phyloP scores from a whole-genome alignment of 352 stramenopile genomes.

The Phytophthora syringae region DNA sequence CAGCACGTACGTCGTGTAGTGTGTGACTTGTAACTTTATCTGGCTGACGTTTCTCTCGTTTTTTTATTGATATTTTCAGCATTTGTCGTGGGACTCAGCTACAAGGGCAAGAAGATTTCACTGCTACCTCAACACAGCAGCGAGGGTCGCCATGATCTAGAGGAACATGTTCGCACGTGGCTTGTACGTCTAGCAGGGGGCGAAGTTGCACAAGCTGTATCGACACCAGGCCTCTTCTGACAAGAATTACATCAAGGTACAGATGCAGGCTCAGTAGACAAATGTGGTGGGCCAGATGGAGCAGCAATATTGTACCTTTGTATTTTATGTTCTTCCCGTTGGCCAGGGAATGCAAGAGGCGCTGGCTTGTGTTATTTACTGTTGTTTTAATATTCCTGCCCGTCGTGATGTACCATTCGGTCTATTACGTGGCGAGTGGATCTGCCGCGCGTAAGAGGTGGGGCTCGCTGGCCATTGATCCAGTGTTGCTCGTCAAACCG shows the following conservation, averaged over 20 bases:
- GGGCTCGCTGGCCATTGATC: slow-evolving; percentile 11
- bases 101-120: slow-evolving; percentile 73
- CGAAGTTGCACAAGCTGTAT: slow-evolving; percentile 58
- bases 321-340: slow-evolving; percentile 20
- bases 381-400: neutral
- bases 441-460: slow-evolving; percentile 32
- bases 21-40: neutral
- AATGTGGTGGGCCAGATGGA: slow-evolving; percentile 10
- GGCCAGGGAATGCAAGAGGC: neutral
- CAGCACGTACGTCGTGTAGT: slow-evolving; percentile 37
- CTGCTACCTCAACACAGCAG: slow-evolving; percentile 32
- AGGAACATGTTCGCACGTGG: slow-evolving; percentile 65
- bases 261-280: slow-evolving; percentile 1
- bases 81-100: slow-evolving; percentile 62
- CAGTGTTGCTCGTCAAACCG: slow-evolving; percentile 49
- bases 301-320: slow-evolving; percentile 12
- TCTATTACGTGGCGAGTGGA: slow-evolving; percentile 23
- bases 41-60: neutral
- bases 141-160: slow-evolving; percentile 13
- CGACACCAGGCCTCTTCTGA: slow-evolving; percentile 49
- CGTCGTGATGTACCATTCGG: slow-evolving; percentile 21
- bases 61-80: slow-evolving; percentile 30
- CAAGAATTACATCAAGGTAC: neutral
- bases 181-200: slow-evolving; percentile 64
- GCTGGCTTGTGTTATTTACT: neutral